A percentile compares a stretch with the other conserved stretches of the same genome.
Evolutionary conservation across 2,329 filamentous ascomycete species (phyloP).

Genomic region (Arthrobotrys iridis): DNA sequence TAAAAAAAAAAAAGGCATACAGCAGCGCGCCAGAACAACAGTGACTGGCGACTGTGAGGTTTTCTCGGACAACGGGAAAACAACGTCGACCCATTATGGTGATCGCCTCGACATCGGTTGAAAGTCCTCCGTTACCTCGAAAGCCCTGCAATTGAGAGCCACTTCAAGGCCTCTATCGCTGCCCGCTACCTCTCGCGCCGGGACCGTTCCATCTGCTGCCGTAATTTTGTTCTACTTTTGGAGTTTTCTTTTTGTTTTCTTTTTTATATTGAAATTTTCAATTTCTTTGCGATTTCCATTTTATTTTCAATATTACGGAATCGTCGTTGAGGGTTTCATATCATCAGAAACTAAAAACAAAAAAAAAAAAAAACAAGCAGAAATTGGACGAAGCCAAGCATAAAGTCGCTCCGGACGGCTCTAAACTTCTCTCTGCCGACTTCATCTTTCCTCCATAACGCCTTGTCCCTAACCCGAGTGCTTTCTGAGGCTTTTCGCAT

Average conservation of each 20-base stretch:
- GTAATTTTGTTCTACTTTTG: neutral
- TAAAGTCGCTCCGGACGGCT: conserved; percentile 29
- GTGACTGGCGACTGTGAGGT: conserved; percentile 12
- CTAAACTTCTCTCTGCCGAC: neutral
- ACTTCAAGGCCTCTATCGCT: neutral
- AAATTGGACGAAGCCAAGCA: conserved; percentile 10
- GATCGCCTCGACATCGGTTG: conserved; percentile 29
- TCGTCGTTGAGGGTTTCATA: conserved; percentile 32
- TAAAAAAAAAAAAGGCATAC: conserved; percentile 17
- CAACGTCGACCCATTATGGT: conserved; percentile 46
- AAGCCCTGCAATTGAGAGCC: conserved; percentile 18
- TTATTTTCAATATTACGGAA: conserved; percentile 23
- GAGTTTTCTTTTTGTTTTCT: conserved; percentile 6
- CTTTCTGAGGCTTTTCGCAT: neutral
- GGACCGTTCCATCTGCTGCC: conserved; percentile 45
- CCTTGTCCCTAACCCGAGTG: conserved; percentile 11
- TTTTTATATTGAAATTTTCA: conserved; percentile 18
- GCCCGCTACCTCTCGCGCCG: conserved; percentile 13
- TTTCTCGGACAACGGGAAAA: conserved; percentile 38
- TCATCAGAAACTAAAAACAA: conserved; percentile 4
- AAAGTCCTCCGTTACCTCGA: conserved; percentile 38
- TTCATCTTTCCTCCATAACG: conserved; percentile 21
- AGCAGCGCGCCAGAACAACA: conserved; percentile 15
- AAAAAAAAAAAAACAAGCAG: conserved; percentile 14
- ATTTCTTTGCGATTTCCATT: conserved; percentile 7